Evolutionary conservation across 2,329 filamentous ascomycete genomes (phyloP), one percentile per base, ranked within the genome.

Genomic region (Thelonectria olida): DNA sequence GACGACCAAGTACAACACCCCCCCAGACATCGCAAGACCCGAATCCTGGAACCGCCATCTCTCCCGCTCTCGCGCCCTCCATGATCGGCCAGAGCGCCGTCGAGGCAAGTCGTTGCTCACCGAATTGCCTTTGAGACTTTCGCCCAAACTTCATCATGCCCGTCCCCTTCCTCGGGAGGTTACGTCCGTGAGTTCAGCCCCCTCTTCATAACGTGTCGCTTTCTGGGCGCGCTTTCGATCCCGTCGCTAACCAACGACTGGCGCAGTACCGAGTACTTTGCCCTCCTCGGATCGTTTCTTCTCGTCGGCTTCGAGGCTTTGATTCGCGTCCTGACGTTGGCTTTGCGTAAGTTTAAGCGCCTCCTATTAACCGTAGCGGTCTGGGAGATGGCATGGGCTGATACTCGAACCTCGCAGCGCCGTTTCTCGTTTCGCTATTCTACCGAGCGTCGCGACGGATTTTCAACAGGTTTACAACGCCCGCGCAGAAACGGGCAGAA

Each of bases 281-380:
- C 94, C 38, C 87, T 99, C 42, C 79, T 96, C 47, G 88, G 89
- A 56, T 98, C 95, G 7, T 91, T 98, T 72, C 72, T 92, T 53
- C 86, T 99, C 36, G 90, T 98, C 60, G 84, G 88, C 47, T 84
- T 97, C 67, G 96, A 99, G 78, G 89, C 89, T 58, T 73, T 97
- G 62, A 90, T 97, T 71, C 89, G 95, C 70, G 82, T 97, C 60
- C 87, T 97, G 64, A 98, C 96, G 2, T 86, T 97, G 63, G 92
- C 92, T 34, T 85, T 99, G 41, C 96, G 91, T 94, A 81, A 75
- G 90, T 80, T 28, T 45, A 53, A 38, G 36, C 4, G 25, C 41
- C 34, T 38, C 41, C 15, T 5, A 22, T 19, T 31, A n/a, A 25
- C 48, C 34, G 28, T 45, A 51, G 61, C 58, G 54, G 63, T 70